phyloP scores from a whole-genome alignment of 2,329 filamentous ascomycete genomes.

The Talaromyces rugulosus region DNA sequence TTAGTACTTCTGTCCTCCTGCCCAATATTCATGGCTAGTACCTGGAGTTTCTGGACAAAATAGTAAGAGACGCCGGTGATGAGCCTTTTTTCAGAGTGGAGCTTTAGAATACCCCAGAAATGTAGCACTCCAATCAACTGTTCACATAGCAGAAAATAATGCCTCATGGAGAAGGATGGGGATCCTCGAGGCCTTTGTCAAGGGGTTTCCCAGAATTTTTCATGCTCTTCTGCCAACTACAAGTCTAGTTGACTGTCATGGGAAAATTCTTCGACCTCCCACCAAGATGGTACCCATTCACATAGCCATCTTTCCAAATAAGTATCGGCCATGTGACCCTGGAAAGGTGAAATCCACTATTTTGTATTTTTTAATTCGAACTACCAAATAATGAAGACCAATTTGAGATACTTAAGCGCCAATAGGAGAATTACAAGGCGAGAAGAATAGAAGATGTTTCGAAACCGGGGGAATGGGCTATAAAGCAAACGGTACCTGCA shows the following conservation, averaged over 20 bases:
- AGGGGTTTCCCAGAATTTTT: background rate
- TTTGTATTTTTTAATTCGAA: background rate
- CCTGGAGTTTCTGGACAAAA: background rate
- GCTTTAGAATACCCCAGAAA: background rate
- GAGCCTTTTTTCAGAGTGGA: background rate
- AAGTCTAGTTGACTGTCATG: background rate
- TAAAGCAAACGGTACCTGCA: background rate
- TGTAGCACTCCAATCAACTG: background rate
- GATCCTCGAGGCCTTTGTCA: background rate
- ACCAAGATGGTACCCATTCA: background rate
- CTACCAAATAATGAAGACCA: background rate
- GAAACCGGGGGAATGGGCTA: background rate
- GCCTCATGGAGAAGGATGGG: background rate
- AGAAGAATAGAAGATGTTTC: background rate
- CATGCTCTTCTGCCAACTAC: background rate
- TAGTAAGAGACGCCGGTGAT: background rate
- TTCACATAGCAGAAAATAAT: background rate
- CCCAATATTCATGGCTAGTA: background rate
- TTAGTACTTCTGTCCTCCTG: background rate
- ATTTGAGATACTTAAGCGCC: background rate
- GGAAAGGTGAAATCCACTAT: background rate
- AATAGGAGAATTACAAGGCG: background rate
- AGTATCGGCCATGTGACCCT: background rate
- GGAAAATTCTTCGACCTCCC: background rate
- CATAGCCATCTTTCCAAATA: background rate